These are phyloP conservation scores for Exserohilum rostratum DNA, from an alignment of 2,329 filamentous ascomycete genomes.

Conservation along the genomic window DNA sequence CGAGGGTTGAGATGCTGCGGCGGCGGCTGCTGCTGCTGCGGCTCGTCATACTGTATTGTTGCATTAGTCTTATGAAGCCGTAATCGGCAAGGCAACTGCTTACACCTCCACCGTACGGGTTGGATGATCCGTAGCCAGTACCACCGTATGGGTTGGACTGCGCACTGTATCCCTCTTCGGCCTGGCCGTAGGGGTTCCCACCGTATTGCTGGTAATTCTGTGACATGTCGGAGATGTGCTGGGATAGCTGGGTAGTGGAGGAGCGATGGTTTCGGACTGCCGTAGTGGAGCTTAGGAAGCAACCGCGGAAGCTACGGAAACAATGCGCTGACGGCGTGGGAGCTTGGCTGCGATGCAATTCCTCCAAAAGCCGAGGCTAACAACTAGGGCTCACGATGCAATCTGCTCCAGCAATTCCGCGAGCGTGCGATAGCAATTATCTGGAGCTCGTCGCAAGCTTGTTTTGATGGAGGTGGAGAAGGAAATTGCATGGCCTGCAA, in stretches of 20 bases:
- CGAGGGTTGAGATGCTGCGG: slow-evolving; percentile 31
- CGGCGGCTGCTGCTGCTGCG: slow-evolving; percentile 22
- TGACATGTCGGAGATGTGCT: slow-evolving; percentile 33
- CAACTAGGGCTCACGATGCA: slow-evolving; percentile 8
- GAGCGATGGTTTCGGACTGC: slow-evolving; percentile 24
- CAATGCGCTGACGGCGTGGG: slow-evolving; percentile 18
- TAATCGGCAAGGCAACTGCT: slow-evolving; percentile 10
- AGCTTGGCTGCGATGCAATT: slow-evolving; percentile 1
- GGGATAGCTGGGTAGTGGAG: slow-evolving; percentile 12
- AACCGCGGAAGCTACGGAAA: slow-evolving; percentile 39
- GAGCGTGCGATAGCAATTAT: slow-evolving; percentile 6
- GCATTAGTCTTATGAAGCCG: slow-evolving; percentile 15
- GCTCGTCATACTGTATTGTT: slow-evolving; percentile 29
- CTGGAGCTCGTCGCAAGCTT: slow-evolving; percentile 11
- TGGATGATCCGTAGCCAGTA: slow-evolving; percentile 34
- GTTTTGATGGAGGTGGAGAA: slow-evolving; percentile 20
- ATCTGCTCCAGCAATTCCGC: background rate
- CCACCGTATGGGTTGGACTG: slow-evolving; percentile 49
- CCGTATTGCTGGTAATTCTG: slow-evolving; percentile 60
- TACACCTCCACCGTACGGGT: slow-evolving; percentile 41
- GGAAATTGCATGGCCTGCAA: slow-evolving; percentile 20
- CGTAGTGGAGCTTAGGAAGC: slow-evolving; percentile 26
- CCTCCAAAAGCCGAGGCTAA: slow-evolving; percentile 6
- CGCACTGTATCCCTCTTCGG: slow-evolving; percentile 9
- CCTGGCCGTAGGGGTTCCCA: slow-evolving; percentile 15